Evolutionary conservation across 495 filamentous ascomycete species (phyloP).

Genomic region (Neurospora sp.): DNA sequence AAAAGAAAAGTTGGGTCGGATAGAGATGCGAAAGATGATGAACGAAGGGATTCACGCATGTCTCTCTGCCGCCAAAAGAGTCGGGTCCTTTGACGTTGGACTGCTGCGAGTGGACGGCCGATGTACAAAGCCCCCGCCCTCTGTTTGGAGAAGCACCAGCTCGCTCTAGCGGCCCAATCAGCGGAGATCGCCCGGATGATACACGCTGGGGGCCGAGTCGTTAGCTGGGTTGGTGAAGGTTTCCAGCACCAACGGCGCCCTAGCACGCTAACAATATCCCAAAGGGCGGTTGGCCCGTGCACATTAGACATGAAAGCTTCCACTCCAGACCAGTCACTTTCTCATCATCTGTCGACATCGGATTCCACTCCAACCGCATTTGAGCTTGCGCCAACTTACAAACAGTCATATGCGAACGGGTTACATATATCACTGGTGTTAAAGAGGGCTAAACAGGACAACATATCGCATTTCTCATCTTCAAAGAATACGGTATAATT

Average conservation of each 20-base stretch:
- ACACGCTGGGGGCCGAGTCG: background rate
- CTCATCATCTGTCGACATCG: background rate
- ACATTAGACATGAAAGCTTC: background rate
- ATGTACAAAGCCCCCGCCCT: background rate
- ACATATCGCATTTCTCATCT: background rate
- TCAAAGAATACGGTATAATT: background rate
- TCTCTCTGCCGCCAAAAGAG: background rate
- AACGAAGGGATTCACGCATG: background rate
- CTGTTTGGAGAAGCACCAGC: background rate
- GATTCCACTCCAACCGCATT: background rate
- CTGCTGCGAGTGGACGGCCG: background rate
- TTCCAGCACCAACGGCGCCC: background rate
- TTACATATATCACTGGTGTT: background rate
- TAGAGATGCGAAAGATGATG: background rate
- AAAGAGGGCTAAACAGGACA: background rate
- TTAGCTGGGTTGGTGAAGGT: background rate
- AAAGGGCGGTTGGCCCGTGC: background rate
- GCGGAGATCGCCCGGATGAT: background rate
- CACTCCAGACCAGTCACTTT: background rate
- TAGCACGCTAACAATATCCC: background rate
- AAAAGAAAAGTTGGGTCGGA: background rate
- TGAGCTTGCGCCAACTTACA: background rate
- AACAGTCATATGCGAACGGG: background rate
- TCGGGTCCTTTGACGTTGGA: slow-evolving; percentile 1
- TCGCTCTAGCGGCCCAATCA: background rate